Evolutionary conservation across 163 green algal species (phyloP).

Genomic region (Picocystis sp.): DNA sequence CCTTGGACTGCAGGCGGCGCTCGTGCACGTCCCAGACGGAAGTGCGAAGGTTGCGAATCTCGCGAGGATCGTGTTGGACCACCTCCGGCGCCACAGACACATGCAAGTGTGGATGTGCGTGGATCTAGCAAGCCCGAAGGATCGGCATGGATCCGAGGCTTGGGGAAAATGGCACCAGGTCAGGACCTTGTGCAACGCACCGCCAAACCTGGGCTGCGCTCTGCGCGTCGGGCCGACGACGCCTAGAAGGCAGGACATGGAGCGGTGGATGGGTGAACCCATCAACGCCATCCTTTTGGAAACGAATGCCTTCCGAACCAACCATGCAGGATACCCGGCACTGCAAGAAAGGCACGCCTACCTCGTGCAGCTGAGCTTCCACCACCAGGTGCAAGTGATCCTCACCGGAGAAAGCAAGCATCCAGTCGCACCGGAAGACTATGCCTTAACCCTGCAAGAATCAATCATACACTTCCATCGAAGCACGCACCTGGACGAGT

Average conservation of each 20-base stretch:
- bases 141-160: constrained; percentile 20
- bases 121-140: constrained; percentile 24
- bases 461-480: constrained; percentile 13
- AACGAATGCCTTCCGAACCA: constrained; percentile 55
- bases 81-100: constrained; percentile 30
- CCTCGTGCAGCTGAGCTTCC: constrained; percentile 49
- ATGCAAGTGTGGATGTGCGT: constrained; percentile 72
- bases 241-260: constrained; percentile 20
- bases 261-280: constrained; percentile 68
- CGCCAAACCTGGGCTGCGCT: constrained; percentile 21
- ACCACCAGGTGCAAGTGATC: constrained; percentile 59
- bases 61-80: constrained; percentile 15
- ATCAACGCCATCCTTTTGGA: constrained; percentile 61
- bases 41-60: constrained; percentile 5
- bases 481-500: background rate
- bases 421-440: background rate
- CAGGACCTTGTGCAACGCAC: constrained; percentile 43
- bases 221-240: constrained; percentile 8
- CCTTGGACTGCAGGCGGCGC: constrained; percentile 60
- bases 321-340: constrained; percentile 72
- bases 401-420: constrained; percentile 14
- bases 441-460: background rate
- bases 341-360: constrained; percentile 64
- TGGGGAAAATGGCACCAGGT: constrained; percentile 70
- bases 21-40: constrained; percentile 12